Evolutionary conservation across 371 early-diverging fungal species (phyloP).

Genomic region (Zychaea mexicana): DNA sequence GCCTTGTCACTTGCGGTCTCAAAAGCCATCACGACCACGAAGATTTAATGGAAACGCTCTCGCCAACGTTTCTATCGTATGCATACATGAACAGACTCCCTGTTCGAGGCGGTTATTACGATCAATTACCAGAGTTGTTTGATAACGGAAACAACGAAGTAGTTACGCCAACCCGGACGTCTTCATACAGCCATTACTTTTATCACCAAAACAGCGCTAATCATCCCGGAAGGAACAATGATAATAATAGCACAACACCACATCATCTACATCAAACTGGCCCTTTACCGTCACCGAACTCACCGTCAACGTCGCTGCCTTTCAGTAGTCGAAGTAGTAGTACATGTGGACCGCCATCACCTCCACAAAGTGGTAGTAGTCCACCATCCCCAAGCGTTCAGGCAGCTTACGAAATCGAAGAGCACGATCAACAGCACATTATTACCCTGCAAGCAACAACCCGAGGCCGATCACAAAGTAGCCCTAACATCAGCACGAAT

Average conservation of each 20-base stretch:
- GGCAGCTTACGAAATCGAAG: not conserved
- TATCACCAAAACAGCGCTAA: not conserved
- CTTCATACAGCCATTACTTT: not conserved
- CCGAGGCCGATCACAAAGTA: slow-evolving; percentile 49
- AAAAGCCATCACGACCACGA: slow-evolving; percentile 5
- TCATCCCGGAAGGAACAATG: not conserved
- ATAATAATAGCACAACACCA: not conserved
- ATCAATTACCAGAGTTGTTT: slow-evolving; percentile 24
- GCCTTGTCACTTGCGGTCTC: not conserved
- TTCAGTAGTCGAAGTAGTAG: slow-evolving; percentile 2
- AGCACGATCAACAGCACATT: slow-evolving; percentile 2
- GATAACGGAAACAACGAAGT: not conserved
- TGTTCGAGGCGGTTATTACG: slow-evolving; percentile 15
- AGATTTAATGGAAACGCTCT: slow-evolving; percentile 9
- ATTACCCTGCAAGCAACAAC: slow-evolving; percentile 11
- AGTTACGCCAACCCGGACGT: not conserved
- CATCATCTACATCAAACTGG: not conserved
- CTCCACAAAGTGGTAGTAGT: slow-evolving; percentile 31
- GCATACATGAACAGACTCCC: slow-evolving; percentile 18
- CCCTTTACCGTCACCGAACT: slow-evolving; percentile 32
- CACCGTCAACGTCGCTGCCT: slow-evolving; percentile 25
- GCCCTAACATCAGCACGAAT: slow-evolving; percentile 46
- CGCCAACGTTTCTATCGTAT: slow-evolving; percentile 18
- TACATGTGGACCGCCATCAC: slow-evolving; percentile 30
- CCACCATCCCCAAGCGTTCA: slow-evolving; percentile 32